A percentile compares a stretch with the other conserved stretches of the same genome.
Conservation (phyloP, 2,329 filamentous ascomycete genomes). For the Mollisia scopiformis region DNA sequence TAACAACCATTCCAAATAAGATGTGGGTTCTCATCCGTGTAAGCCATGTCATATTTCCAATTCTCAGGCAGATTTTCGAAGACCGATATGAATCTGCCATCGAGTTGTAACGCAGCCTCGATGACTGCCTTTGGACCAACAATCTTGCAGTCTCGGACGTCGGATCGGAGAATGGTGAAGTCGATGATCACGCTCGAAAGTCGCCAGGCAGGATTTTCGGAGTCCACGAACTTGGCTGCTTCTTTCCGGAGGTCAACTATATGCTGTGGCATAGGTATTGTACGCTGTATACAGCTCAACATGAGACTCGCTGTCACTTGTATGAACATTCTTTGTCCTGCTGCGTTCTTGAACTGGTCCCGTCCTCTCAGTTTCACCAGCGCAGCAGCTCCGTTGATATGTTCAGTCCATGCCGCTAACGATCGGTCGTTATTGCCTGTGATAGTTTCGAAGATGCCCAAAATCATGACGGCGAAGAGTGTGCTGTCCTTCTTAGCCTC, state of each 20-base stretch:
- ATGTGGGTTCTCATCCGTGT: slow-evolving; percentile 27
- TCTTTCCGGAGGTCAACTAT: slow-evolving; percentile 52
- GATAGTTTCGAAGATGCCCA: slow-evolving; percentile 58
- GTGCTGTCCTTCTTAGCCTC: slow-evolving; percentile 56
- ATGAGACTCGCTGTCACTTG: slow-evolving; percentile 56
- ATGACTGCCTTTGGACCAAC: slow-evolving; percentile 31
- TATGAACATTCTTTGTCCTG: slow-evolving; percentile 55
- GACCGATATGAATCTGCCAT: slow-evolving; percentile 22
- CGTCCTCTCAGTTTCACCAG: slow-evolving; percentile 55
- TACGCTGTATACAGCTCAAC: slow-evolving; percentile 54
- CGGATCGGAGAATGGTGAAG: slow-evolving; percentile 28
- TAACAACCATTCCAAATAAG: slow-evolving; percentile 33
- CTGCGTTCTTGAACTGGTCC: slow-evolving; percentile 48
- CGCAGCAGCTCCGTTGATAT: slow-evolving; percentile 55
- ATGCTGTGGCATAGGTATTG: slow-evolving; percentile 50
- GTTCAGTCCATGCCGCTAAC: slow-evolving; percentile 54
- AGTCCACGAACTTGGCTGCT: slow-evolving; percentile 42
- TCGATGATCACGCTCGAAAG: slow-evolving; percentile 45
- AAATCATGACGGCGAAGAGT: slow-evolving; percentile 56
- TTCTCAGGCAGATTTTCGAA: slow-evolving; percentile 17
- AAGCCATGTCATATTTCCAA: slow-evolving; percentile 29
- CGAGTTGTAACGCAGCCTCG: slow-evolving; percentile 25
- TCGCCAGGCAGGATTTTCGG: slow-evolving; percentile 43
- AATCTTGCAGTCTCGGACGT: slow-evolving; percentile 33
- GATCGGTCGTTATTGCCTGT: slow-evolving; percentile 50